phyloP scores from a whole-genome alignment of 1,284 basidiomycete species.

The Microbotryum intermedium region DNA sequence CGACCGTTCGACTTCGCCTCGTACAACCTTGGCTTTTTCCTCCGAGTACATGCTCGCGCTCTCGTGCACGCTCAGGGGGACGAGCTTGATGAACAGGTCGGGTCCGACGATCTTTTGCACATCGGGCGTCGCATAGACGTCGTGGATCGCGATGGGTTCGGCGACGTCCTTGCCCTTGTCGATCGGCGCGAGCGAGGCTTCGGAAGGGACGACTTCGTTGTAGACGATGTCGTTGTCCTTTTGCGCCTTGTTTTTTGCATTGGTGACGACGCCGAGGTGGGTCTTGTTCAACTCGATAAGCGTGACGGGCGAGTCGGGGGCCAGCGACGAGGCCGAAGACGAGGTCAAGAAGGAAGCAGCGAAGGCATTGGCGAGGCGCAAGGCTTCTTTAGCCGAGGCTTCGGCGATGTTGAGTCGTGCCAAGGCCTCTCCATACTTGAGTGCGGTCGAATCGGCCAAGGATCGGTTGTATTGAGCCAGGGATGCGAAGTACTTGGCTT shows the following conservation, averaged over 20 bases:
- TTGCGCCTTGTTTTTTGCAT: conserved; percentile 64
- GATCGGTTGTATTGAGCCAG: conserved; percentile 80
- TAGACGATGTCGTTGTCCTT: conserved; percentile 97
- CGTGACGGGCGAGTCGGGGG: conserved; percentile 70
- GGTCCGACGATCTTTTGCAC: conserved; percentile 91
- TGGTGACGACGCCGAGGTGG: conserved; percentile 66
- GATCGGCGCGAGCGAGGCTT: conserved; percentile 67
- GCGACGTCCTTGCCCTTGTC: conserved; percentile 67
- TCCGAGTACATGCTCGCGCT: conserved; percentile 94
- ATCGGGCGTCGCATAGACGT: conserved; percentile 81
- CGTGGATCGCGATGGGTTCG: conserved; percentile 79
- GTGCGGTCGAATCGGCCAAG: conserved; percentile 63
- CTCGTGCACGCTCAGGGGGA: conserved; percentile 92
- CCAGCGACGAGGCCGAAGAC: conserved; percentile 57
- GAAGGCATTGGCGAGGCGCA: conserved; percentile 61
- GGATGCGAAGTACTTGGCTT: conserved; percentile 80
- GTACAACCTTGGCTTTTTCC: conserved; percentile 93
- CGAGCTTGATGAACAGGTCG: conserved; percentile 78
- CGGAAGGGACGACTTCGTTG: conserved; percentile 79
- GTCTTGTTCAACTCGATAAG: conserved; percentile 75
- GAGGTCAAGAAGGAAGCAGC: conserved; percentile 54
- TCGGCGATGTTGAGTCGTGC: conserved; percentile 74
- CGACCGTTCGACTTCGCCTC: conserved; percentile 77
- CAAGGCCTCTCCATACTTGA: conserved; percentile 79
- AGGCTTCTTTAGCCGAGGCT: conserved; percentile 72